These are phyloP conservation scores for Dactylonectria estremocensis DNA, from an alignment of 2,329 filamentous ascomycete species.

Conservation along the genomic window DNA sequence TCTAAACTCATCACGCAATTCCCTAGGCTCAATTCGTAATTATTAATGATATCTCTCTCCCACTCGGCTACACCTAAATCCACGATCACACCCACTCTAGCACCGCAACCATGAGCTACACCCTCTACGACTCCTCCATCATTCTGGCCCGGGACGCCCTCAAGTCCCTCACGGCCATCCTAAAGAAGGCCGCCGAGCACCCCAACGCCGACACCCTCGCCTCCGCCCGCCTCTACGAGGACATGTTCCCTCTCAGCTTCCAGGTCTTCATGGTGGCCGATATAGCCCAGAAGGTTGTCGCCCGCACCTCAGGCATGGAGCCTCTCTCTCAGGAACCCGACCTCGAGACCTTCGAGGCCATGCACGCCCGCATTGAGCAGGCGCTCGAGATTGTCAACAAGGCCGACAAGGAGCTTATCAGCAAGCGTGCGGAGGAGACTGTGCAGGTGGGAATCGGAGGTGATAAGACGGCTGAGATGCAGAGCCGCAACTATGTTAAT, in stretches of 20 bases:
- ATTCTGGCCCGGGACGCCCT: background rate
- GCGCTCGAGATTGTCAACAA: conserved; percentile 46
- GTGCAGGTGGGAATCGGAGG: background rate
- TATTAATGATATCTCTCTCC: too few relatives aligned
- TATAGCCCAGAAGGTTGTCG: conserved; percentile 39
- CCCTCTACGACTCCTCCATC: background rate
- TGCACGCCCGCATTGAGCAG: conserved; percentile 50
- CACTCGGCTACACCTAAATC: too few relatives aligned
- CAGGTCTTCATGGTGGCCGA: conserved; percentile 53
- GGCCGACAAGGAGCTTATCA: conserved; percentile 45
- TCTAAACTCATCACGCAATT: too few relatives aligned
- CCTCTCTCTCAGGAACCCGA: conserved; percentile 38
- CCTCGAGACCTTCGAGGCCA: conserved; percentile 51
- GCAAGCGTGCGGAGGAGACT: background rate
- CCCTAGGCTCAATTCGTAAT: too few relatives aligned
- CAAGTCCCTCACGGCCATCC: background rate
- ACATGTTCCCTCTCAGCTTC: conserved; percentile 59
- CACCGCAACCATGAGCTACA: too few relatives aligned
- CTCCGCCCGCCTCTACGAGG: conserved; percentile 50
- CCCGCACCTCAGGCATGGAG: background rate
- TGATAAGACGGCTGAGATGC: too few relatives aligned
- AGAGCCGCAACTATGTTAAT: too few relatives aligned
- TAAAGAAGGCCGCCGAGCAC: conserved; percentile 43
- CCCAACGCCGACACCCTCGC: conserved; percentile 51
- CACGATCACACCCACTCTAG: too few relatives aligned